Evolutionary conservation across 768 basidiomycete species (phyloP).

Genomic region (Asterophora lycoperdoides): DNA sequence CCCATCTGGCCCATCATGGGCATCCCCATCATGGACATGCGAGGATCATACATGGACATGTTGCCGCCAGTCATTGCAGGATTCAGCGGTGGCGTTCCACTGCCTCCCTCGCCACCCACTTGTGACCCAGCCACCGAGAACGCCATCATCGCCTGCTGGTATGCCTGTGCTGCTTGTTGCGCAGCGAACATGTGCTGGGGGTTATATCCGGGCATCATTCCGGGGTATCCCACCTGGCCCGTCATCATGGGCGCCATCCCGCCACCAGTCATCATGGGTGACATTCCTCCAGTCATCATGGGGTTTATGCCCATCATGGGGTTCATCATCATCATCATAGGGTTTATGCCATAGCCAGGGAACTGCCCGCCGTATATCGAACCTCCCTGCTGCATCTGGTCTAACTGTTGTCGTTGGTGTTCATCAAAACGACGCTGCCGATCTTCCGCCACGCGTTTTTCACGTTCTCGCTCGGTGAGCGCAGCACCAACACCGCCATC

Average conservation of each 20-base stretch:
- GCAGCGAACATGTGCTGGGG: conserved; percentile 86
- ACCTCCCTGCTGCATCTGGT: conserved; percentile 82
- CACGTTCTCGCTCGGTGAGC: conserved; percentile 91
- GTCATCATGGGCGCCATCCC: conserved; percentile 46
- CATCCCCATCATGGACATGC: conserved; percentile 82
- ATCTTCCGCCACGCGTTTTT: conserved; percentile 88
- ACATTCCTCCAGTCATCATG: conserved; percentile 48
- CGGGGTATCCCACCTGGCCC: conserved; percentile 46
- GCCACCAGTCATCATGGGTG: conserved; percentile 54
- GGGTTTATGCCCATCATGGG: conserved; percentile 45
- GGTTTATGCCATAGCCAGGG: conserved; percentile 57
- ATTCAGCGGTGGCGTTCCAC: conserved; percentile 35
- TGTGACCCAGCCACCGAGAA: conserved; percentile 75
- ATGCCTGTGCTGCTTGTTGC: conserved; percentile 80
- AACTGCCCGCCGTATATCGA: conserved; percentile 62
- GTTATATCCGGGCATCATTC: conserved; percentile 56
- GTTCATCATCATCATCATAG: conserved; percentile 63
- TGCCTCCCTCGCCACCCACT: conserved; percentile 54
- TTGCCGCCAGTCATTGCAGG: conserved; percentile 54
- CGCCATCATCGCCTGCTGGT: conserved; percentile 86
- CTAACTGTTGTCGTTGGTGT: conserved; percentile 81
- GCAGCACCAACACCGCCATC: conserved; percentile 95
- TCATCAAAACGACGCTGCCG: conserved; percentile 91
- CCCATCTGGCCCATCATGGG: conserved; percentile 48
- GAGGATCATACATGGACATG: conserved; percentile 55